Evolutionary conservation across 2,329 filamentous ascomycete genomes (phyloP), one percentile per base, ranked within the genome.

Genomic region (Aureobasidium uvarum): DNA sequence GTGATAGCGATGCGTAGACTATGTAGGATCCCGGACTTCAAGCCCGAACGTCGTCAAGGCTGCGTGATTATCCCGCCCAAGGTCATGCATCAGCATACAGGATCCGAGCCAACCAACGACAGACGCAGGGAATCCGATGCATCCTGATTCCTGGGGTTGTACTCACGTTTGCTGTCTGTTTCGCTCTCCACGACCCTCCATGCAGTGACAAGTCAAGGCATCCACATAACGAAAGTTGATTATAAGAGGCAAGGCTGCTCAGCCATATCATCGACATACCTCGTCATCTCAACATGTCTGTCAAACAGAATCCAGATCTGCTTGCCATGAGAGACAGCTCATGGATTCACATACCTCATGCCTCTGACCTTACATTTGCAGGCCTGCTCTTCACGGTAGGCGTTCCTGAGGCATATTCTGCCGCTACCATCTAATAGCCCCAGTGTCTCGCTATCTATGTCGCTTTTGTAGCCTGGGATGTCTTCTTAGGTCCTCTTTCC

Each of bases 401-500:
- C 36, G 18, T 8, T 6, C 14, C 18, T 20, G 4, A 10, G 33
- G 6, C 18, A 31, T 7, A 11, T 5, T 18, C 31, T 45, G 5
- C 20, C 43, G 41, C 11, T 14, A 13, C 14, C 13, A n/a, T 18
- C 48, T 63, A 3, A 63, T 38, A 14, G 3, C 20, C 2, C 1
- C n/a, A 65, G 63, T 28, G 23, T 48, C 39, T 66, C 5, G 39
- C 28, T 11, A 25, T 62, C 20, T 54, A 56, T 20, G 7, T 41
- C 1, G 11, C 28, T 6, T 41, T 13, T 6, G 43, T 45, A 5
- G 51, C 78, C 45, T 78, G 80, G 71, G 76, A 75, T 60, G 67
- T 77, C n/a, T 80, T 74, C 68, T 77, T 81, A 64, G 77, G 80
- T 33, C 79, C 80, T 2, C 73, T 81, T 0, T 70, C 72, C 23